phyloP scores from a whole-genome alignment of 768 basidiomycete genomes.

The Rhodotorula diobovata region DNA sequence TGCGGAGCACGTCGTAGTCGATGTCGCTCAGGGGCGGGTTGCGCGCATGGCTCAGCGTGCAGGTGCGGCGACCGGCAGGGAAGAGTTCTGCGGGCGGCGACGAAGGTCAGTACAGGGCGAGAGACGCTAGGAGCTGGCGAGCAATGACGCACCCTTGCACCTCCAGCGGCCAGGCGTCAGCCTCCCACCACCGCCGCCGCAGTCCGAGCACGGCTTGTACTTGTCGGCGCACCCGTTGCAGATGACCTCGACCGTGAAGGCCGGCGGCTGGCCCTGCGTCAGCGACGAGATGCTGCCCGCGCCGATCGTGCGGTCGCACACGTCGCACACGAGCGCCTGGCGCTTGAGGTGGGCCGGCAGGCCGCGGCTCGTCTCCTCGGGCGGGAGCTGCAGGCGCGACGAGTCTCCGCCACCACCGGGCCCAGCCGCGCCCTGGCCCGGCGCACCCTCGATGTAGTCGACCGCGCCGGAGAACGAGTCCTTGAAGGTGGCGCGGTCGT shows the following conservation, averaged over 20 bases:
- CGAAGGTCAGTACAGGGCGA: background rate
- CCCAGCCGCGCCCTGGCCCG: background rate
- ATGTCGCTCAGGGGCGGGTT: conserved; percentile 12
- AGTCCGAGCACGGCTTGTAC: conserved; percentile 17
- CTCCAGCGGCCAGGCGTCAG: conserved; percentile 1
- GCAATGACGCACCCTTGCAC: conserved; percentile 1
- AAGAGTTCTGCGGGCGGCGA: conserved; percentile 2
- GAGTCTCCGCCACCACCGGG: background rate
- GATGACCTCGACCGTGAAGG: conserved; percentile 22
- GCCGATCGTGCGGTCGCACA: conserved; percentile 20
- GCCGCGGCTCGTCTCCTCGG: conserved; percentile 11
- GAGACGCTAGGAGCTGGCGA: background rate
- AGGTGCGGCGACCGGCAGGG: conserved; percentile 7
- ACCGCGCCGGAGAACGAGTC: conserved; percentile 19
- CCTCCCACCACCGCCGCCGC: conserved; percentile 3
- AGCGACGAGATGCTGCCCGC: conserved; percentile 5
- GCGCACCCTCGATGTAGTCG: conserved; percentile 2
- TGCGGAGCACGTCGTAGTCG: conserved; percentile 9
- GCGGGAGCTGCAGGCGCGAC: background rate
- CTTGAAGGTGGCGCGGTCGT: conserved; percentile 4
- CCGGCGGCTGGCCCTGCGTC: background rate
- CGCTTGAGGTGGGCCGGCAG: background rate
- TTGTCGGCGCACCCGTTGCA: conserved; percentile 3
- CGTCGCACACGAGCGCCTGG: conserved; percentile 15
- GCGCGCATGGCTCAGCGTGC: conserved; percentile 17